Base-by-base conservation (phyloP, 1,139 yeast genomes). In the Yamadazyma trypodendri region DNA sequence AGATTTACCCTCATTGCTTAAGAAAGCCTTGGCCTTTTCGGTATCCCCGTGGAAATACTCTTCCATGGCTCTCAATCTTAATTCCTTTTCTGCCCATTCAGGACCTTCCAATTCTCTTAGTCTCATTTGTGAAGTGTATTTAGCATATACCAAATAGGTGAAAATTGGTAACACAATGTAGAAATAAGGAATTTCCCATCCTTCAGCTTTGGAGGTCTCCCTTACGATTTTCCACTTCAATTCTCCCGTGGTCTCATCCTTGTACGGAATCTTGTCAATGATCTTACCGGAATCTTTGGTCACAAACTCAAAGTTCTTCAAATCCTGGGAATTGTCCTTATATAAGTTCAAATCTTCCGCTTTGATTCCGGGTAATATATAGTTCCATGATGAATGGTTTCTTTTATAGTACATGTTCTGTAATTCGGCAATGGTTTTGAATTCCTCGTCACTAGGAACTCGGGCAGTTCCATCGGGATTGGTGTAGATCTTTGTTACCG, bases 31-130 rank as follows among this genome's bases (percentile, higher is more conserved):
- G 38, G 79, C 77, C 63, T 76, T 77, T 39, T 69, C 83, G 36
- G 76, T 63, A 51, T 79, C 85, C 40, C 81, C 84, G 43, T 79
- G 83, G 67, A 70, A 70, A 55, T 65, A 64, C 44, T 67, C 73
- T 57, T 81, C 85, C 72, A 81, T 75, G 45, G 88, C 90, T 72
- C 95, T 83, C 60, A 84, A 74, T 56, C 87, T 73, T 61, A 86
- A 76, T 66, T 86, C 95, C 59, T 84, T 81, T 60, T 80, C 79
- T 31, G 95, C 95, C 95, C 95, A 86, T 54, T 81, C 86, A 42
- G 78, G 66, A 56, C 77, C 77, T 33, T 70, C 75, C 32, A 54
- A 47, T 39, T 63, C 72, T 53, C 75, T 63, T 50, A 62, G 61
- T 50, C 60, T 63, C 63, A 63, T 61, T 51, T 70, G 75, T 31